These are phyloP conservation scores for Kockiozyma suomiensis DNA, from an alignment of 805 yeast species.

Conservation along the genomic window DNA sequence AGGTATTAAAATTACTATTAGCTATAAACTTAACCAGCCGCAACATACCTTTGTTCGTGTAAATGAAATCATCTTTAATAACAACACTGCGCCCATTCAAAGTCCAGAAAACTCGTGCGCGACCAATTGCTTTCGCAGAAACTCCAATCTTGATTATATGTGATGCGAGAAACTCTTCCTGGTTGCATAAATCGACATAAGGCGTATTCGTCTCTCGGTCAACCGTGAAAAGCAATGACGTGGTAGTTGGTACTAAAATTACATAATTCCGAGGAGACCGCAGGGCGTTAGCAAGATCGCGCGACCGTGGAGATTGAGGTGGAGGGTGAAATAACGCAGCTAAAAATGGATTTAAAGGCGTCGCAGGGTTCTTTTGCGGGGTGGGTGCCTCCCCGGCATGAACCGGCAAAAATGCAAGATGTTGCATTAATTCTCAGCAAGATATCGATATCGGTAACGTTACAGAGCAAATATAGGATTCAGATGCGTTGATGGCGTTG, in stretches of 20 bases:
- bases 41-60: slow-evolving; percentile 58
- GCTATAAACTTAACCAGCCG: slow-evolving; percentile 15
- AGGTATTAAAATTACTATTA: background rate
- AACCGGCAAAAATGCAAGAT: slow-evolving; percentile 16
- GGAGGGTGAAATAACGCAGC: slow-evolving; percentile 32
- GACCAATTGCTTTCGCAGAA: slow-evolving; percentile 34
- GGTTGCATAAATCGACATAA: slow-evolving; percentile 57
- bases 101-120: slow-evolving; percentile 54
- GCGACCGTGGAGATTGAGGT: slow-evolving; percentile 24
- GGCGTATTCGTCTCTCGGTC: slow-evolving; percentile 41
- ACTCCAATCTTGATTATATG: slow-evolving; percentile 54
- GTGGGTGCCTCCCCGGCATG: slow-evolving; percentile 4
- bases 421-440: slow-evolving; percentile 7
- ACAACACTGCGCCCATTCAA: slow-evolving; percentile 58
- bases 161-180: slow-evolving; percentile 61
- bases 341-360: slow-evolving; percentile 33
- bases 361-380: background rate
- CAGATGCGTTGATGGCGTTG: background rate
- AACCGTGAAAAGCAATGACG: slow-evolving; percentile 48
- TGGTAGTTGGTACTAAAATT: slow-evolving; percentile 63
- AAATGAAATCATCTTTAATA: slow-evolving; percentile 56
- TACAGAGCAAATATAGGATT: background rate
- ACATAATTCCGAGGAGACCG: slow-evolving; percentile 53
- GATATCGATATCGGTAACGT: background rate
- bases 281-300: slow-evolving; percentile 29